A percentile compares a stretch with the other conserved stretches of the same genome.
phyloP scores from a whole-genome alignment of 2,329 filamentous ascomycete genomes.

The Fusarium nanum region DNA sequence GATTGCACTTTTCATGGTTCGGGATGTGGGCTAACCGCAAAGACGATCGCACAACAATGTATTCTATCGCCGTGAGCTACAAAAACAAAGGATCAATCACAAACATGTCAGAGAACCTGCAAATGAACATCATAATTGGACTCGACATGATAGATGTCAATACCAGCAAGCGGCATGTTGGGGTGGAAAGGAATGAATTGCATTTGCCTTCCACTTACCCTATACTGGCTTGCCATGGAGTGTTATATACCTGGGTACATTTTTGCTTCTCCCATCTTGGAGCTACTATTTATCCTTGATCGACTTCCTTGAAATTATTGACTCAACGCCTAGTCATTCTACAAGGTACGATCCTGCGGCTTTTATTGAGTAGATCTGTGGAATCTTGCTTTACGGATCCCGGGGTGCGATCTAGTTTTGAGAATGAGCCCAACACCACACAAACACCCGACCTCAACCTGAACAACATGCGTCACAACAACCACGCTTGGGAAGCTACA shows the following conservation, averaged over 20 bases:
- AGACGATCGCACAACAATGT: accelerated
- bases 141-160: accelerated
- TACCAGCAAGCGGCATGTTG: accelerated
- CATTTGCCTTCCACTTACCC: not conserved
- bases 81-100: not conserved
- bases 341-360: accelerated
- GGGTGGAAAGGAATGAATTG: accelerated
- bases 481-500: too few species aligned
- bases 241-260: not conserved
- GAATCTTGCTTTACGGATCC: not conserved
- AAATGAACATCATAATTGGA: not conserved
- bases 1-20: accelerated
- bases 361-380: accelerated
- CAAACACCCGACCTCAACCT: too few species aligned
- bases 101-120: not conserved
- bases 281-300: accelerated
- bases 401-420: accelerated
- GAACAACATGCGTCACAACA: too few species aligned
- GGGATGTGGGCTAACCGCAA: too few species aligned
- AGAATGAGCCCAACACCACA: accelerated
- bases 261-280: accelerated
- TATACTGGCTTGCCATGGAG: not conserved
- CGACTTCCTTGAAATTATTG: too few species aligned
- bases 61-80: not conserved
- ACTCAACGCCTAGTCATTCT: not conserved